phyloP scores from a whole-genome alignment of 495 filamentous ascomycete genomes.

The Alectoria sarmentosa region DNA sequence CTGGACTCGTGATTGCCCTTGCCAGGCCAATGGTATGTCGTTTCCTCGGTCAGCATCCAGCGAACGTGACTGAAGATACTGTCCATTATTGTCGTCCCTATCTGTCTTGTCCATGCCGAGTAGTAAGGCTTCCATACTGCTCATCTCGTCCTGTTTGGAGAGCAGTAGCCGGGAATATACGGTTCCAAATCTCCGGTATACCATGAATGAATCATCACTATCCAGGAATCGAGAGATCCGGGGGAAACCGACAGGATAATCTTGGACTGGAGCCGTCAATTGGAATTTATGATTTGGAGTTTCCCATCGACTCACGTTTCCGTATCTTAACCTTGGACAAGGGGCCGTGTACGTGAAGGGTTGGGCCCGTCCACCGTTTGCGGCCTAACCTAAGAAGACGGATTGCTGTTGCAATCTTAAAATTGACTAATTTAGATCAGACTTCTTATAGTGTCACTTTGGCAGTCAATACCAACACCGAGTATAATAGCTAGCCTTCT shows the following conservation, averaged over 20 bases:
- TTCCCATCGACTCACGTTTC: constrained; percentile 11
- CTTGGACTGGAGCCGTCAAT: constrained; percentile 20
- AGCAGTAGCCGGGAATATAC: constrained; percentile 27
- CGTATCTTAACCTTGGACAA: constrained; percentile 3
- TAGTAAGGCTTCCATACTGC: constrained; percentile 20
- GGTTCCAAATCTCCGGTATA: constrained; percentile 26
- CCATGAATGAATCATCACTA: constrained; percentile 28
- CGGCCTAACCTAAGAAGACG: not conserved
- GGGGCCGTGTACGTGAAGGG: not conserved
- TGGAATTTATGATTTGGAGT: too few relatives aligned
- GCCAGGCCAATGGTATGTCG: not conserved
- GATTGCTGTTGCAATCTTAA: not conserved
- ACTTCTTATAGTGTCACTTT: too few relatives aligned
- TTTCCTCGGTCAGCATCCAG: constrained; percentile 16
- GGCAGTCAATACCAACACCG: not conserved
- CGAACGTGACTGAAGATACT: constrained; percentile 16
- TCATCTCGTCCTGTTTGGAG: constrained; percentile 28
- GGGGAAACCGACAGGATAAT: constrained; percentile 26
- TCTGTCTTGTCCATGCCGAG: constrained; percentile 23
- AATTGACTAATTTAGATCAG: not conserved
- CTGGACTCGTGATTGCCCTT: constrained; percentile 20
- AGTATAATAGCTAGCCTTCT: not conserved
- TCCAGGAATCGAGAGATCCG: constrained; percentile 24
- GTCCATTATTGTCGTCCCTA: not conserved
- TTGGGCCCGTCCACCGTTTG: not conserved